Base-by-base conservation (phyloP, 768 basidiomycete species). In the Daedalea quercina region DNA sequence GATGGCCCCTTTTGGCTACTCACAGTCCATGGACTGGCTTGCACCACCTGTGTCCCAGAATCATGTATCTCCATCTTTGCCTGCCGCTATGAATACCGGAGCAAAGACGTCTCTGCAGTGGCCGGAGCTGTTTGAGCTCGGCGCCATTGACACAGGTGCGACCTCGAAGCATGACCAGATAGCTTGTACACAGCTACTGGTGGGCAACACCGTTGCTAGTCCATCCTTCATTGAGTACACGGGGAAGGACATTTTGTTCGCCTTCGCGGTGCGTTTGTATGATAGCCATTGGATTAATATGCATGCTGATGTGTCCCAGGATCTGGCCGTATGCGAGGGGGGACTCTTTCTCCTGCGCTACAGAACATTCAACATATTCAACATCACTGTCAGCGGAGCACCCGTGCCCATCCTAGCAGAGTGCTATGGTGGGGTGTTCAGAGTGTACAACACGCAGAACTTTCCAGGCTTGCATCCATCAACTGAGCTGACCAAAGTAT, bases 291-390 rank as follows among this genome's bases (percentile, higher is more conserved):
- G 12, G 20, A 15, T 15, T 6, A 15, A 17, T 6, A 17, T 40
- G 37, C 28, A 13, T 17, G 28, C n/a, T 40, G 8, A 24, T 23
- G 20, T 34, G 49, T 59, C 3, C 17, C 57, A 87, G 85, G 85
- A 87, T 60, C 69, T 87, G n/a, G 82, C 85, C 0, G 84, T 87
- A 3, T 81, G 80, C 57, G 74, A 73, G 19, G 84, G 85, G 60
- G 85, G 85, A 22, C 73, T 70, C 12, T 88, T 85, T 60, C 73
- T 81, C 37, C 69, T 87, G 20, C 76, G 84, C n/a, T 86, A 86
- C 61, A 73, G 85, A 2, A 73, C 76, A 52, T 84, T 87, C 59
- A 82, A 85, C 65, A 67, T 87, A 34, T 78, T 76, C 60, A 76
- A 75, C 0, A 63, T 65, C 22, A 69, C 72, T 11, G 50, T 57